Evolutionary conservation across 2,329 filamentous ascomycete genomes (phyloP), one percentile per base, ranked within the genome.

Genomic region (Aureobasidium sp.): DNA sequence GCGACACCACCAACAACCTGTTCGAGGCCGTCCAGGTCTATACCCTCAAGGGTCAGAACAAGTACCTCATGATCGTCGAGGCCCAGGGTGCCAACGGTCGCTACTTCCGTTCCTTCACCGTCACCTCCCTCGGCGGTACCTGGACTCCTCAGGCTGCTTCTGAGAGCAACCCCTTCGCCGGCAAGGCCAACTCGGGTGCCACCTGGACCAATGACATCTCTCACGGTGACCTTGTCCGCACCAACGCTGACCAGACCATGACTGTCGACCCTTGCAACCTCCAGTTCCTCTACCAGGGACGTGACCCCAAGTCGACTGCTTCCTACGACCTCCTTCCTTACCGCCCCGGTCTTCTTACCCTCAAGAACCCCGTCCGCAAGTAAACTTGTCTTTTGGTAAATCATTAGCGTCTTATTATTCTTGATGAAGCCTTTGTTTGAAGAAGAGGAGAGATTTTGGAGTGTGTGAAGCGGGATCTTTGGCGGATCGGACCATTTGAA

Each of bases 11-110:
- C 15, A 77, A 82, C 69, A 83, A 85, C 69, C 76, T 88, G 1
- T 87, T 87, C 71, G 86, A 88, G 69, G 84, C 84, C 0, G 84
- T 87, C 0, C 81, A 87, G 67, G 85, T 88, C 48, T 88, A 88
- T 74, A 85, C 79, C 1, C 68, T 87, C 63, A 50, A 78, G 36
- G 82, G 81, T 32, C 76, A 80, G 66, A 77, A 76, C 65, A 73
- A 80, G 65, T 88, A 87, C 72, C 80, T 88, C 62, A 87, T 88
- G 83, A 80, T 88, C n/a, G 84, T 88, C 37, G 86, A 88, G 71
- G 77, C 83, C 0, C 81, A 83, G 47, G 85, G 85, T 0, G 41
- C 71, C 0, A 73, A 78, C 36, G 85, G 85, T 0, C 79, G 86
- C 2, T 88, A 82, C 73, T 87, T 88, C 80, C 84, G 85, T 63